Conservation (phyloP, 2,329 filamentous ascomycete genomes). For the Aspergillus calidoustus region DNA sequence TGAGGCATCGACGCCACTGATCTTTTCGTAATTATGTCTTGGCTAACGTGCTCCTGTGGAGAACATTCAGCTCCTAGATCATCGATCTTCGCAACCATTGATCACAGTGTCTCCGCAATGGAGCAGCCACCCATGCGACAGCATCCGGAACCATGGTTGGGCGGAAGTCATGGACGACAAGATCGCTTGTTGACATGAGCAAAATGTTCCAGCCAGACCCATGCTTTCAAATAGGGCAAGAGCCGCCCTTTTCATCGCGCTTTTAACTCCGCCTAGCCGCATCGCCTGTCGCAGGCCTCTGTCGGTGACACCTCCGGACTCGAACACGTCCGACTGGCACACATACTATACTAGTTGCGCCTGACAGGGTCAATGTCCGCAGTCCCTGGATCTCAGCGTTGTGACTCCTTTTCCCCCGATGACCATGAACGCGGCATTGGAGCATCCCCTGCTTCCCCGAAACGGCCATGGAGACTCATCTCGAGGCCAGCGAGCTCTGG, state of each 20-base stretch:
- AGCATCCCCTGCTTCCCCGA: conserved; percentile 26
- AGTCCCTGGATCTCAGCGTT: not conserved
- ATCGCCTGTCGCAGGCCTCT: not conserved
- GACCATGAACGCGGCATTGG: conserved; percentile 23
- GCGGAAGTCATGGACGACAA: not conserved
- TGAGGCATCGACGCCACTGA: not conserved
- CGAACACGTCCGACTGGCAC: not conserved
- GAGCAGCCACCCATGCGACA: not conserved
- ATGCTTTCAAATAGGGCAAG: not conserved
- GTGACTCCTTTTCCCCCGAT: not conserved
- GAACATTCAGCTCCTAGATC: not conserved
- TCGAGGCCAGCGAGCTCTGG: conserved; percentile 34
- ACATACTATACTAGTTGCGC: not conserved
- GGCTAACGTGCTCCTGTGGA: not conserved
- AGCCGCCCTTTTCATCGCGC: not conserved
- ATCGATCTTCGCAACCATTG: conserved; percentile 9
- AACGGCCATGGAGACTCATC: conserved; percentile 23
- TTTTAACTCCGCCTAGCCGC: not conserved
- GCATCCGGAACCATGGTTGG: conserved; percentile 3
- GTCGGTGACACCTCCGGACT: not conserved
- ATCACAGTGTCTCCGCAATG: not conserved
- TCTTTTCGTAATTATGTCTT: not conserved
- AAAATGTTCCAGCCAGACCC: not conserved
- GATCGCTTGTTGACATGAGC: not conserved
- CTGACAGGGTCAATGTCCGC: conserved; percentile 10